Percentiles rank a stretch among this genome's conserved stretches.
phyloP scores from a whole-genome alignment of 1,284 basidiomycete species.

The Fereydounia khargensis region DNA sequence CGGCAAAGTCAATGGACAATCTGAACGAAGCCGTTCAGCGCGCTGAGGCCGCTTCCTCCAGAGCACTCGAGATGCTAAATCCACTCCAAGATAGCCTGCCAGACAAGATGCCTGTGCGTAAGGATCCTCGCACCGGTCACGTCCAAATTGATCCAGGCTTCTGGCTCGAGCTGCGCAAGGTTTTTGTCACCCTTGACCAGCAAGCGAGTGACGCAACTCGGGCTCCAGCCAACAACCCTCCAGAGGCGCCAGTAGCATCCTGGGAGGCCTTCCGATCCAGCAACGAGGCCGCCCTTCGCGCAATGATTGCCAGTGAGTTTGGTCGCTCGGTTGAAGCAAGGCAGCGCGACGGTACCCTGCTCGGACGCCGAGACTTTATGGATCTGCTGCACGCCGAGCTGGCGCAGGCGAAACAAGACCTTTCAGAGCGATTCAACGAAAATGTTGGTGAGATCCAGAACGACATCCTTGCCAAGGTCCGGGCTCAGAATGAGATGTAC shows the following conservation, averaged over 20 bases:
- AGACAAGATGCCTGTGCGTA: too few relatives aligned
- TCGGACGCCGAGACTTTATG: conserved; percentile 5
- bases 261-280: conserved; percentile 3
- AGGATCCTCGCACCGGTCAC: too few relatives aligned
- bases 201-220: too few relatives aligned
- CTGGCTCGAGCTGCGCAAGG: too few relatives aligned
- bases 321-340: not conserved
- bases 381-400: conserved; percentile 56
- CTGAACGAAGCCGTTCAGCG: too few relatives aligned
- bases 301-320: not conserved
- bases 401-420: conserved; percentile 41
- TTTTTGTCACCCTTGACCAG: too few relatives aligned
- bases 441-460: conserved; percentile 31
- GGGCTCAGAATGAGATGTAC: conserved; percentile 44
- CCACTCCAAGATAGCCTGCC: too few relatives aligned
- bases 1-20: too few relatives aligned
- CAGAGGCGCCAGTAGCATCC: not conserved
- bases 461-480: conserved; percentile 38
- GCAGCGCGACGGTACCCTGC: not conserved
- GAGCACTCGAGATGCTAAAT: too few relatives aligned
- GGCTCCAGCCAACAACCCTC: too few relatives aligned
- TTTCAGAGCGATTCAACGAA: conserved; percentile 48
- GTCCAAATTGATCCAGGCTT: too few relatives aligned
- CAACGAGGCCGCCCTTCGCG: conserved; percentile 1
- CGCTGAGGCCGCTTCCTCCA: too few relatives aligned